Percentiles rank a stretch among this genome's conserved stretches.
These are phyloP conservation scores for Xylaria cubensis DNA, from an alignment of 495 filamentous ascomycete species.

Conservation along the genomic window DNA sequence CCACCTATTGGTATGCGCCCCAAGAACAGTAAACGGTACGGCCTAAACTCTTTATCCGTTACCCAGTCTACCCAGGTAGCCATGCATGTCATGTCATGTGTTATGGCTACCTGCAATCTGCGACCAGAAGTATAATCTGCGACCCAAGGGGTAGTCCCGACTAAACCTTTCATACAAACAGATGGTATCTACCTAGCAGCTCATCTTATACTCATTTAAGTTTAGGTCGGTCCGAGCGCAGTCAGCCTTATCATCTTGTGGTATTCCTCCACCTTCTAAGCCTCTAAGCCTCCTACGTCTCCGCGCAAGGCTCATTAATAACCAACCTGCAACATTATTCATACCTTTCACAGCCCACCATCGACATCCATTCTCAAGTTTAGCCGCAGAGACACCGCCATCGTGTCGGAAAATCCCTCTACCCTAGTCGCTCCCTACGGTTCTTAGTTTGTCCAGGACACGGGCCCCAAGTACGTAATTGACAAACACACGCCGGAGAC, in stretches of 20 bases:
- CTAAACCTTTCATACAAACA: conserved; percentile 8
- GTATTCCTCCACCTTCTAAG: not conserved
- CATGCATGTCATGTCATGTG: conserved; percentile 1
- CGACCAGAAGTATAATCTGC: not conserved
- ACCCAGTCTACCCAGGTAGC: not conserved
- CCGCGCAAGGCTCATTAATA: not conserved
- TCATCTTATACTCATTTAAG: not conserved
- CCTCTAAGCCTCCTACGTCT: not conserved
- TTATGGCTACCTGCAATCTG: not conserved
- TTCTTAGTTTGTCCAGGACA: not conserved
- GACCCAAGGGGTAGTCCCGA: not conserved
- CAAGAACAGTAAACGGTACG: not conserved
- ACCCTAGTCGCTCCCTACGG: not conserved
- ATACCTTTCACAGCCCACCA: not conserved
- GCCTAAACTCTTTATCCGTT: not conserved
- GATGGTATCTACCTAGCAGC: not conserved
- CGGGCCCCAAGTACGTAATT: not conserved
- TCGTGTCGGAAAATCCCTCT: not conserved
- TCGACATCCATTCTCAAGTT: not conserved
- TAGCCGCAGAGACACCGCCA: not conserved
- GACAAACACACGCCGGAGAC: not conserved
- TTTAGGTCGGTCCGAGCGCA: not conserved
- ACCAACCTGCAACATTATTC: conserved; percentile 12
- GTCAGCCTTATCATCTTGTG: conserved; percentile 7
- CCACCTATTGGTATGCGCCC: not conserved